Conservation (phyloP, 495 filamentous ascomycete species). For the Neurospora discreta region DNA sequence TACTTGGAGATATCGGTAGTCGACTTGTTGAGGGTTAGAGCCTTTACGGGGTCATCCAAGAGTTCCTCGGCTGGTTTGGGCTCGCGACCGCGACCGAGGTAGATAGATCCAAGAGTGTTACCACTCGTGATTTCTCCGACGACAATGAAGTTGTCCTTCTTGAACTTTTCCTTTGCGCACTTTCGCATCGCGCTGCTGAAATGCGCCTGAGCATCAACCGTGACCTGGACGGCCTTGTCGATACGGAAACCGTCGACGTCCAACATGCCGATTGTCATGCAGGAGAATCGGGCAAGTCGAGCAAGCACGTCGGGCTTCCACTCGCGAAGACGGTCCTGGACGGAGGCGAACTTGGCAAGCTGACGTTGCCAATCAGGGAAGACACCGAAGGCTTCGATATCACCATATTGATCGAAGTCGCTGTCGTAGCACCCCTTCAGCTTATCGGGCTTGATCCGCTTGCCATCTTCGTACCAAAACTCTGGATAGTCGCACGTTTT, state of each 20-base stretch:
- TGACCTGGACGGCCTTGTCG: constrained; percentile 58
- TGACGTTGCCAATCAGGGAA: constrained; percentile 56
- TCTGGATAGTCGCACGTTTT: constrained; percentile 50
- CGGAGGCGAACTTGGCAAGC: constrained; percentile 62
- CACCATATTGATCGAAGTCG: constrained; percentile 63
- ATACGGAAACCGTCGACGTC: constrained; percentile 62
- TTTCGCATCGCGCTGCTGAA: constrained; percentile 43
- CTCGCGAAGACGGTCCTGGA: constrained; percentile 64
- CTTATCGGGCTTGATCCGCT: constrained; percentile 35
- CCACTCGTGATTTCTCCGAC: constrained; percentile 56
- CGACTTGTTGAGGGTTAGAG: constrained; percentile 35
- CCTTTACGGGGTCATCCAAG: constrained; percentile 4
- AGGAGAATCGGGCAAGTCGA: constrained; percentile 53
- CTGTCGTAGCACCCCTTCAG: constrained; percentile 55
- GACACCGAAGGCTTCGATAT: constrained; percentile 57
- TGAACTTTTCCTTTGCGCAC: constrained; percentile 40
- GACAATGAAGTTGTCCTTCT: constrained; percentile 55
- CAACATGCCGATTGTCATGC: constrained; percentile 51
- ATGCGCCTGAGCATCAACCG: constrained; percentile 50
- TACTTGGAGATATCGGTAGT: constrained; percentile 30
- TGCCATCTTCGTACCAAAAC: constrained; percentile 57
- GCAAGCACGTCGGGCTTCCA: constrained; percentile 52
- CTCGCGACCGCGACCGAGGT: constrained; percentile 54
- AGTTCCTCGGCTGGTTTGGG: constrained; percentile 31
- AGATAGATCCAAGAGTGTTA: constrained; percentile 53